These are phyloP conservation scores for Bacidia rubella DNA, from an alignment of 495 filamentous ascomycete species.

Conservation along the genomic window DNA sequence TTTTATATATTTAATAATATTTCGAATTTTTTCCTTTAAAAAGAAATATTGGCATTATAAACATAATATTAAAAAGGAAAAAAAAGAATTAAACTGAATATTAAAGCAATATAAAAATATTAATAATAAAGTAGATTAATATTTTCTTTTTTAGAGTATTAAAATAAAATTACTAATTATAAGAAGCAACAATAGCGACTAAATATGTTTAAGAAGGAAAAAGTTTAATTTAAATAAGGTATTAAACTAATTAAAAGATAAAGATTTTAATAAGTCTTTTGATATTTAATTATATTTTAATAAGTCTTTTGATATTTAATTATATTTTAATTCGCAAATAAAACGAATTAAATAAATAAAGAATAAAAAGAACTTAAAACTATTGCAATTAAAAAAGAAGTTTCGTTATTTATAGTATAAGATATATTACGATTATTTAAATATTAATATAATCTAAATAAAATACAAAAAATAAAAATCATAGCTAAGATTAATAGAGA, in stretches of 20 bases:
- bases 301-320: background rate
- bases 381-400: too few relatives aligned
- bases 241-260: background rate
- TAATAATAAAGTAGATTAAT: conserved; percentile 7
- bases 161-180: conserved; percentile 5
- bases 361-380: too few relatives aligned
- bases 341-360: too few relatives aligned
- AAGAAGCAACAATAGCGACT: too few relatives aligned
- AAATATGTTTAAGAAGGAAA: too few relatives aligned
- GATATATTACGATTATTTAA: too few relatives aligned
- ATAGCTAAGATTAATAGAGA: too few relatives aligned
- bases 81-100: background rate
- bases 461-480: background rate
- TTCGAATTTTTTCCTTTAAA: background rate
- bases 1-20: background rate
- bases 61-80: background rate
- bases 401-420: too few relatives aligned
- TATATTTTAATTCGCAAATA: conserved; percentile 5
- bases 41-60: background rate
- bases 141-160: background rate
- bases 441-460: background rate
- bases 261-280: background rate
- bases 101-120: conserved; percentile 1
- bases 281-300: background rate
- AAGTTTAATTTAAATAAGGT: background rate